Evolutionary conservation across 192 early-diverging fungal species (phyloP).

Genomic region (Umbelopsis sp.): DNA sequence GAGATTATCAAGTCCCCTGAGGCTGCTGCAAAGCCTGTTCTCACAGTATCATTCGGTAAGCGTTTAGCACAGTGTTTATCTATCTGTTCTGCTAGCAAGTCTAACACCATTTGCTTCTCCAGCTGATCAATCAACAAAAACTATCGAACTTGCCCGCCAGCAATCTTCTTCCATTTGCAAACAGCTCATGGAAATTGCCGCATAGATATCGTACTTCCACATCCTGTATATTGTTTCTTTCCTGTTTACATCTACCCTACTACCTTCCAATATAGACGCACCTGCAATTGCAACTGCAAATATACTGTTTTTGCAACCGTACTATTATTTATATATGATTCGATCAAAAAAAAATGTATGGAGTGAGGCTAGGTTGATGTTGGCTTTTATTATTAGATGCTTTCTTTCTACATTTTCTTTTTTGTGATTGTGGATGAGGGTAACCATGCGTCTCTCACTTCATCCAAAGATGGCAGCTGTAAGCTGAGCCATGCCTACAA

Average conservation of each 20-base stretch:
- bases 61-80: neutral
- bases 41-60: constrained; percentile 58
- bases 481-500: constrained; percentile 43
- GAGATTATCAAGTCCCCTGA: constrained; percentile 47
- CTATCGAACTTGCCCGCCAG: neutral
- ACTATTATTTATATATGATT: neutral
- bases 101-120: neutral
- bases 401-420: neutral
- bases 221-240: neutral
- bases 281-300: neutral
- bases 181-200: constrained; percentile 2
- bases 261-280: neutral
- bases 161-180: constrained; percentile 5
- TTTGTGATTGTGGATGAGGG: neutral
- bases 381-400: too few species aligned
- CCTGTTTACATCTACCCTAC: neutral
- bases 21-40: constrained; percentile 38
- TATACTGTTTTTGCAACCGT: neutral
- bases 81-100: neutral
- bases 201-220: neutral
- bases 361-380: too few species aligned
- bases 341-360: too few species aligned
- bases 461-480: constrained; percentile 15
- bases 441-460: neutral
- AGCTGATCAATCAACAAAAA: constrained; percentile 12